Base-by-base conservation (phyloP, 2,329 filamentous ascomycete genomes). In the Aspergillus sp. region DNA sequence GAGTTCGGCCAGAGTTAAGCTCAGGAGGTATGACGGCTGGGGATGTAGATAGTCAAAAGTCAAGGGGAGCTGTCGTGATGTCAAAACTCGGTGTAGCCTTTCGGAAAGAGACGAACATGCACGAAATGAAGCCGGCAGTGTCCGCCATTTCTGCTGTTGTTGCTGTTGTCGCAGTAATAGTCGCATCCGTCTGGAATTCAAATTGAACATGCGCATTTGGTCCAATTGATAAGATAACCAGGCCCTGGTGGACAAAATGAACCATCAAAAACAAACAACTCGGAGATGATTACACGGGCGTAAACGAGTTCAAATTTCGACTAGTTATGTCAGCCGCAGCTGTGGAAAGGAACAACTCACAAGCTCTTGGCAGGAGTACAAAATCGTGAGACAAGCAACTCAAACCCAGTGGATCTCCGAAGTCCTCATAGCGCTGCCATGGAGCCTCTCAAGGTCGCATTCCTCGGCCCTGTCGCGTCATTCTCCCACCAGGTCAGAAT, bases 401-500 rank as follows among this genome's bases (percentile, higher is more conserved):
- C 25, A 55, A 43, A 43, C 23, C 21, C 25, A 30, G 41, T 45
- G 41, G 41, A 36, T 36, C 32, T 36, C 13, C 30, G 38, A 28
- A 28, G 54, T 49, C 25, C 17, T 30, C n/a, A 19, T 23, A 38
- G 47, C 15, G 23, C 48, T 32, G 23, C 21, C 19, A 72, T 72
- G 70, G 58, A 63, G 55, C 67, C 65, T 32, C 62, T 73, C 48
- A 71, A 65, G 58, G 74, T 79, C 39, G 83, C 86, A 45, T 91
- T 86, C 69, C 74, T 91, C 30, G 88, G 88, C 7, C 88, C 88
- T 3, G 74, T 81, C 66, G 86, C 86, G 23, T 89, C 87, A 36
- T 90, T 89, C 71, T 89, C 88, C 28, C 88, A 91, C 73, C 87
- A 90, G 82, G 88, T 89, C 65, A 66, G 65, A 65, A 53, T 45